Percentiles rank a stretch among this genome's conserved stretches.
Evolutionary conservation across 331 rosid genomes (phyloP).

Genomic region (Pyracantha coccinea): DNA sequence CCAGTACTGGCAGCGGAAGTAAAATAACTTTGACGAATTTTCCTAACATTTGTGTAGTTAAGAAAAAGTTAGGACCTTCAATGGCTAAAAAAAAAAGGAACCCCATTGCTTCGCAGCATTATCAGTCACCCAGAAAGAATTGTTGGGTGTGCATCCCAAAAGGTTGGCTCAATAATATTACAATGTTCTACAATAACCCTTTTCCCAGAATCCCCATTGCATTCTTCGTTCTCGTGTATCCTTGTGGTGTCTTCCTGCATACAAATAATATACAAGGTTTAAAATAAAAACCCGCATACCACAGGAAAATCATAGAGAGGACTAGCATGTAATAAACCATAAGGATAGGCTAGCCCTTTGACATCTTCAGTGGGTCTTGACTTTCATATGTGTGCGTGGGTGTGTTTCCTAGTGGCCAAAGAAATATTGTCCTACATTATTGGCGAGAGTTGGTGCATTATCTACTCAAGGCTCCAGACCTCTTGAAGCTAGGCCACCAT

Average conservation of each 20-base stretch:
- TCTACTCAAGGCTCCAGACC: background rate
- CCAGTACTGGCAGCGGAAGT: background rate
- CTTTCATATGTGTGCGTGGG: background rate
- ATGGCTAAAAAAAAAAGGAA: too few species aligned
- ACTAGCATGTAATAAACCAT: background rate
- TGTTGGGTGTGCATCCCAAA: constrained; percentile 53
- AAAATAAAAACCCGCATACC: background rate
- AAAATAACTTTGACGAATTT: background rate
- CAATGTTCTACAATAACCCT: constrained; percentile 27
- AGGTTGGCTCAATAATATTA: constrained; percentile 57
- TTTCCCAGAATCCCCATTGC: constrained; percentile 8
- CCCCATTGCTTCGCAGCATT: too few species aligned
- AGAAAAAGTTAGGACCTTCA: background rate
- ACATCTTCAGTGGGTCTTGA: background rate
- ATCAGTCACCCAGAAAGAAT: constrained; percentile 32
- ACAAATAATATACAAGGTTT: background rate
- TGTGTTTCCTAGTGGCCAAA: background rate
- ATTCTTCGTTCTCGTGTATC: background rate
- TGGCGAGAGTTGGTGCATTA: background rate
- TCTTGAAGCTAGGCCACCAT: background rate
- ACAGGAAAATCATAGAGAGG: background rate
- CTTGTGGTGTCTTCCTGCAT: constrained; percentile 9
- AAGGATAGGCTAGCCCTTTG: background rate
- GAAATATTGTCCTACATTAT: background rate
- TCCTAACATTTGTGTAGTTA: background rate